Evolutionary conservation across 2,329 filamentous ascomycete genomes (phyloP).

Genomic region (Xylaria sp.): DNA sequence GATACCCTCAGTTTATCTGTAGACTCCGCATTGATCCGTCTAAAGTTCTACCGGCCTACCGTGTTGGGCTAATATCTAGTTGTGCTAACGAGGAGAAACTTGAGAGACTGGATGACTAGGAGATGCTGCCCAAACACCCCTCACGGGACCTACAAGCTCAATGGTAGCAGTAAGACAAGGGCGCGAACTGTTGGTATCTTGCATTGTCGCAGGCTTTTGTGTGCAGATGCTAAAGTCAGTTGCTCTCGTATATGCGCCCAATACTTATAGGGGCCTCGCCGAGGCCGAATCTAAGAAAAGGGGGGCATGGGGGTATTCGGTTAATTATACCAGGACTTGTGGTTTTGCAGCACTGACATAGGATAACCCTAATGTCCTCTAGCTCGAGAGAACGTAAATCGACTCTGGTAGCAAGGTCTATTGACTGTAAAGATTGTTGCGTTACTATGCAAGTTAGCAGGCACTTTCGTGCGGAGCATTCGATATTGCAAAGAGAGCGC

Average conservation of each 20-base stretch:
- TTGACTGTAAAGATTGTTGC: neutral
- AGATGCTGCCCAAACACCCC: neutral
- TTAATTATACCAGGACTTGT: neutral
- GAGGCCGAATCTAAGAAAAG: neutral
- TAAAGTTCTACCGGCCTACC: neutral
- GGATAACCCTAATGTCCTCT: neutral
- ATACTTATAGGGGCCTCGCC: neutral
- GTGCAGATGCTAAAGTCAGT: neutral
- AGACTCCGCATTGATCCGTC: neutral
- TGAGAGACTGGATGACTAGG: no score
- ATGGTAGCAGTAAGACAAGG: neutral
- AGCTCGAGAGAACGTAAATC: neutral
- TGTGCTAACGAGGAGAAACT: no score
- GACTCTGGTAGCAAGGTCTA: neutral
- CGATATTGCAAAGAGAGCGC: neutral
- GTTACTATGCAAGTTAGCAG: neutral
- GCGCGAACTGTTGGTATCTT: neutral
- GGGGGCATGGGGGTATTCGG: neutral
- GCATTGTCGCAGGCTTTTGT: neutral
- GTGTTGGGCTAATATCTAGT: no score
- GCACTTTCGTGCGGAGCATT: neutral
- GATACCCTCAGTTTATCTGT: no score
- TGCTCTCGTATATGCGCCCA: neutral
- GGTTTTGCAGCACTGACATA: neutral
- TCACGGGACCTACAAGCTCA: neutral